Base-by-base conservation (phyloP, 2,329 filamentous ascomycete species). In the Coccinonectria pachysandricola region DNA sequence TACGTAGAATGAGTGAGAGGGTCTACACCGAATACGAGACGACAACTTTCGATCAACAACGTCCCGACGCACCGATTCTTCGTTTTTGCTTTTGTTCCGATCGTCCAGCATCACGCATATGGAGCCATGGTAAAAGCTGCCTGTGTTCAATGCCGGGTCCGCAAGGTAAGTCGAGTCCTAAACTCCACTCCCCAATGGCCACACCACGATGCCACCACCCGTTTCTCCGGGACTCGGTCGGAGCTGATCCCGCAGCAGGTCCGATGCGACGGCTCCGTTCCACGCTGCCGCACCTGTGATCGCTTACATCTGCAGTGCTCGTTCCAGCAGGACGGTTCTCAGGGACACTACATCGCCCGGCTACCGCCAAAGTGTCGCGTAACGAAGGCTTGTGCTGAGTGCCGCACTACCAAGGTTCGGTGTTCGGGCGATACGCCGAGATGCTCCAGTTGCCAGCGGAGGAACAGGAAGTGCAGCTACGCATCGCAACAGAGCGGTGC, bases 341-440 rank as follows among this genome's bases (percentile, higher is more conserved):
- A 19, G 10, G 17, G 7, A 19, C 17, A 19, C n/a, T 19, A 7
- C 17, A 19, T 7, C 17, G 10, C 25, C 7, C 24, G 14, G 6
- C 55, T 60, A 5, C 45, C 60, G 21, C 53, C n/a, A n/a, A n/a
- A 62, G 8, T 24, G 19, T 16, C 58, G 62, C 8, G 61, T 64
- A 15, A 52, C 62, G 4, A 52, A 62, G 36, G 64, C 64, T 6
- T 67, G 64, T 35, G 54, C 56, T 34, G 60, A 34, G 12, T 43
- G 40, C 19, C 59, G 57, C 11, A 41, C 51, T 3, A 59, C 64
- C 21, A 60, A 59, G 9, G 57, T 62, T 21, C 56, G 62, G 16
- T 68, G 64, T 31, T 49, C 66, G 20, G 65, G 65, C 34, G 58
- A 57, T 9, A 44, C 50, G 4, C 54, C 56, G 4, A n/a, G 17